Base-by-base conservation (phyloP, 1,139 yeast species). In the Taiozyma sp. region DNA sequence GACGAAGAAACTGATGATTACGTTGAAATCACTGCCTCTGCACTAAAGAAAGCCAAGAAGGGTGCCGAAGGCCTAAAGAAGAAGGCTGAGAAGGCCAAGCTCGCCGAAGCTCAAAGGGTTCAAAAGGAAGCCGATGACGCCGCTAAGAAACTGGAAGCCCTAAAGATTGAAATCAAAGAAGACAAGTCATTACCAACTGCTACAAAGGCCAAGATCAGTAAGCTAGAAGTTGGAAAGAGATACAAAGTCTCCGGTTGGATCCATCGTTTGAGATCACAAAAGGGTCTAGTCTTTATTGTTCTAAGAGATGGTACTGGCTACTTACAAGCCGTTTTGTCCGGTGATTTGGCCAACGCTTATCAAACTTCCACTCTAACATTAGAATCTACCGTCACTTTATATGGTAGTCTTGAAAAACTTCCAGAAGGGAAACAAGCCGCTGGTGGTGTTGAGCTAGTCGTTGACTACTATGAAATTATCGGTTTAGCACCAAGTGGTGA, bases 361-460 rank as follows among this genome's bases (percentile, higher is more conserved):
- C 83, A 82, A 68, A 90, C 98, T 44, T 76, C 78, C 62, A 88
- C 86, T 55, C 79, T 95, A 66, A 91, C 99, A 26, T 73, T 91
- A 56, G 99, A 95, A 73, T 79, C 96, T 21, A 85, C 97, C 24
- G 77, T 95, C 40, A 68, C 83, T 42, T 73, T 95, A 54, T 87
- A 79, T 67, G 99, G 99, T 69, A 79, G 80, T 34, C 76, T 95
- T 56, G 79, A 80, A 68, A 81, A 85, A 63, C 78, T 95, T 48
- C 98, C 98, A 50, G 97, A 90, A 68, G 99, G 99, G 58, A 91
- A 95, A 70, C 77, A 86, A 59, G 99, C 99, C 7, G 97, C 98
- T 53, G 99, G 98, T 56, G 97, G 97, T 53, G 96, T 93, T 59
- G 99, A 95, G 73, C 79, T 95, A 62, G 77, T 79, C 59, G 97